Conservation (phyloP, 1,139 yeast genomes). For the Pichia sp. region DNA sequence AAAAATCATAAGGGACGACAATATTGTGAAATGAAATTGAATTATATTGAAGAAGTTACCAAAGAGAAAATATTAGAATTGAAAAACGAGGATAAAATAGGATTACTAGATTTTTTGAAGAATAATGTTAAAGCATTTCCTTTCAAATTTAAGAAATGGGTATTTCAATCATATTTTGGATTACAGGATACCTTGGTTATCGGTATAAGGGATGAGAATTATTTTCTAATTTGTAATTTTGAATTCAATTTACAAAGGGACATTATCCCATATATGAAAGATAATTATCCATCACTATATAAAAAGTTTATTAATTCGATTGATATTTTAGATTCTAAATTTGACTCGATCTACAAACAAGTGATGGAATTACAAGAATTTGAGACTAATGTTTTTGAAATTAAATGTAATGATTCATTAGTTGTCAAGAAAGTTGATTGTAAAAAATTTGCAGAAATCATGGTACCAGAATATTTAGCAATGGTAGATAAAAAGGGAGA, state of each 20-base stretch:
- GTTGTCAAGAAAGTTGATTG: too few relatives aligned
- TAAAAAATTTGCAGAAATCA: not conserved
- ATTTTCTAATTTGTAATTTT: constrained; percentile 5
- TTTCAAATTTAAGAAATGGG: constrained; percentile 12
- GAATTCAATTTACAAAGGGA: constrained; percentile 8
- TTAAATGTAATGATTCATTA: not conserved
- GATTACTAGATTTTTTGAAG: constrained; percentile 3
- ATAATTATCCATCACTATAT: not conserved
- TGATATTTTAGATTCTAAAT: not conserved
- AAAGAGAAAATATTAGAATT: not conserved
- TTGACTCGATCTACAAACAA: not conserved
- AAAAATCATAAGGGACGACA: not conserved
- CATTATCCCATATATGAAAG: constrained; percentile 13
- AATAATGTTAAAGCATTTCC: constrained; percentile 5
- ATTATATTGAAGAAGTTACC: not conserved
- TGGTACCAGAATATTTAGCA: constrained; percentile 5
- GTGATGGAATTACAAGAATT: not conserved
- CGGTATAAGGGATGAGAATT: constrained; percentile 14
- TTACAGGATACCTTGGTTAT: constrained; percentile 14
- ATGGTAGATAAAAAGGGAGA: constrained; percentile 1
- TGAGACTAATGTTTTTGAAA: constrained; percentile 4
- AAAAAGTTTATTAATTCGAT: constrained; percentile 2
- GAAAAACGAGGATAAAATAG: not conserved
- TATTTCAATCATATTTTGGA: constrained; percentile 17
- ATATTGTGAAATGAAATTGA: constrained; percentile 15